These are phyloP conservation scores for Leishmania martiniquensis DNA, from an alignment of 208 protist genomes.

Conservation along the genomic window DNA sequence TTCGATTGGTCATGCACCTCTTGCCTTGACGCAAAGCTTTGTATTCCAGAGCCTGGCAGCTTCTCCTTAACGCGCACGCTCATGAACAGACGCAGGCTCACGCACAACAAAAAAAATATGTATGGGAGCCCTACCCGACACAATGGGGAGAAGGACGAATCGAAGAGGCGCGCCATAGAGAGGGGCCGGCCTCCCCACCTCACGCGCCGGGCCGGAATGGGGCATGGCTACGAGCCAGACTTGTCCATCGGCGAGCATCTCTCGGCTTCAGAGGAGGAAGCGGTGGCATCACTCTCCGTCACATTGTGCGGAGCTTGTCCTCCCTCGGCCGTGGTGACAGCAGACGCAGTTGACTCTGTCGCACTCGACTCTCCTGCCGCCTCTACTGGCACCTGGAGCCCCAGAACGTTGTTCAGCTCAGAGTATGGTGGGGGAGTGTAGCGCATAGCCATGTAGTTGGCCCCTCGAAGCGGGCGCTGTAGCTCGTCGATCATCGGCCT, in stretches of 20 bases:
- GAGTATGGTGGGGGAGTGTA: slow-evolving; percentile 90
- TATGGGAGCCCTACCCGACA: background rate
- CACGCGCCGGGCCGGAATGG: background rate
- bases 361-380: background rate
- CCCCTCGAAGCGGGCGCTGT: slow-evolving; percentile 80
- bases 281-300: background rate
- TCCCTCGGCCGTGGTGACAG: background rate
- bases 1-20: background rate
- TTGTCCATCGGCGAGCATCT: background rate
- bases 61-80: background rate
- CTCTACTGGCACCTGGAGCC: slow-evolving; percentile 31
- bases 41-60: background rate
- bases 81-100: background rate
- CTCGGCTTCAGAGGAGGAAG: background rate
- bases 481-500: slow-evolving; percentile 81
- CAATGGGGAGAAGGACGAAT: background rate
- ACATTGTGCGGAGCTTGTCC: background rate
- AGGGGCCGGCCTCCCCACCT: no score
- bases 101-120: background rate
- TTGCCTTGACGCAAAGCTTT: background rate
- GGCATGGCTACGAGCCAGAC: slow-evolving; percentile 4
- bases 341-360: background rate
- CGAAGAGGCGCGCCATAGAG: background rate
- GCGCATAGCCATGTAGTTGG: slow-evolving; percentile 83
- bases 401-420: slow-evolving; percentile 58